Evolutionary conservation across 1,284 basidiomycete genomes (phyloP).

Genomic region (Ustilago esculenta): DNA sequence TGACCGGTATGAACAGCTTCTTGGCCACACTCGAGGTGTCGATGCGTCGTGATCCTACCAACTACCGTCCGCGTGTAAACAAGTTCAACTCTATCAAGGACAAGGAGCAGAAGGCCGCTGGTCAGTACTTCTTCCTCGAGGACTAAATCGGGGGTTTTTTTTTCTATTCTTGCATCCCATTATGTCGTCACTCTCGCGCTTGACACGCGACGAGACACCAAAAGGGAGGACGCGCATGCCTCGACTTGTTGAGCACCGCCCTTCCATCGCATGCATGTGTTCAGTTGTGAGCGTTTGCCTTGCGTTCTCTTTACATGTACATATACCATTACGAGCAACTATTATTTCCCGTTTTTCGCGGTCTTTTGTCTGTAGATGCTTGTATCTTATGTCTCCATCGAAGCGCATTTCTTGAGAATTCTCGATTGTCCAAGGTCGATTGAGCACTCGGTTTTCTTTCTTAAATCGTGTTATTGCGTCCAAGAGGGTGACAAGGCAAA

Average conservation of each 20-base stretch:
- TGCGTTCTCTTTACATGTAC: constrained; percentile 1
- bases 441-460: too few species aligned
- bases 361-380: too few species aligned
- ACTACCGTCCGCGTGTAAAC: constrained; percentile 65
- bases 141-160: constrained; percentile 33
- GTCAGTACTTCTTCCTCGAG: constrained; percentile 66
- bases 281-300: not conserved
- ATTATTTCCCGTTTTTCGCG: too few species aligned
- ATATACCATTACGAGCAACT: constrained; percentile 5
- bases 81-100: constrained; percentile 67
- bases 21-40: constrained; percentile 63
- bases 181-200: not conserved
- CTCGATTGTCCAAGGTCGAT: too few species aligned
- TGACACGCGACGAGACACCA: not conserved
- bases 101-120: constrained; percentile 66
- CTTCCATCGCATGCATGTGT: not conserved
- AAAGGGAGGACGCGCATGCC: constrained; percentile 5
- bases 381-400: too few species aligned
- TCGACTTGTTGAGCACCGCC: not conserved
- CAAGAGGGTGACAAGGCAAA: too few species aligned
- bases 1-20: constrained; percentile 67
- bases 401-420: too few species aligned
- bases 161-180: not conserved
- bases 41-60: constrained; percentile 66
- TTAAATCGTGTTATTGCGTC: too few species aligned